Evolutionary conservation across 208 protist genomes (phyloP).

Genomic region (Leishmania guyanensis): DNA sequence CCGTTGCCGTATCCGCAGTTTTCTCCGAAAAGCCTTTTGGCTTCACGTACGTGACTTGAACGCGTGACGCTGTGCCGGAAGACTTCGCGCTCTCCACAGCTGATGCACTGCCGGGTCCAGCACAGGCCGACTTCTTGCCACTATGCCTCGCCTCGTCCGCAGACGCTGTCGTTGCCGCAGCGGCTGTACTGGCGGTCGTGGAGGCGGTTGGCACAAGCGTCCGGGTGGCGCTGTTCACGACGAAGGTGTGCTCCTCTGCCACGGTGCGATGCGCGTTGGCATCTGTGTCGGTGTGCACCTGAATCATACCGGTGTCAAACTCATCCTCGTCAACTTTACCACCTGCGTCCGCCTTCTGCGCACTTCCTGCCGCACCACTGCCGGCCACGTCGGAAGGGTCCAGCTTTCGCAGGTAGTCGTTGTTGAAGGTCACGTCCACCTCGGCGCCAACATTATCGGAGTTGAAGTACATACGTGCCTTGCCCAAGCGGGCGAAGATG

Average conservation of each 20-base stretch:
- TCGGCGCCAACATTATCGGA: slow-evolving; percentile 28
- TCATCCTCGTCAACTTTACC: slow-evolving; percentile 19
- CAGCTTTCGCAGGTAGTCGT: slow-evolving; percentile 34
- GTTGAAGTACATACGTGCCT: slow-evolving; percentile 33
- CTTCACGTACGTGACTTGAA: slow-evolving; percentile 29
- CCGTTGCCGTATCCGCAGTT: not conserved
- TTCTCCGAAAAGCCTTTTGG: not conserved
- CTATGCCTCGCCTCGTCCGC: slow-evolving; percentile 1
- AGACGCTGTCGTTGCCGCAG: not conserved
- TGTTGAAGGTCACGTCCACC: slow-evolving; percentile 37
- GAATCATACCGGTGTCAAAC: slow-evolving; percentile 27
- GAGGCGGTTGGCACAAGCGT: slow-evolving; percentile 7
- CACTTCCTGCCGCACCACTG: not conserved
- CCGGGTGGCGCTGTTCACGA: slow-evolving; percentile 28
- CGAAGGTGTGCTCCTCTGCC: slow-evolving; percentile 26
- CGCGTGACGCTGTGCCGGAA: slow-evolving; percentile 9
- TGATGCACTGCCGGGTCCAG: not conserved
- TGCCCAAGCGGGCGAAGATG: slow-evolving; percentile 53
- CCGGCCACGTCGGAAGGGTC: not conserved
- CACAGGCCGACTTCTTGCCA: not conserved
- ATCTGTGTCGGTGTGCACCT: slow-evolving; percentile 27
- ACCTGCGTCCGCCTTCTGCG: not conserved
- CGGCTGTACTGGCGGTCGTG: not conserved
- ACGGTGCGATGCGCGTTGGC: slow-evolving; percentile 17
- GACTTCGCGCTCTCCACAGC: slow-evolving; percentile 4